Evolutionary conservation across 192 early-diverging fungal genomes (phyloP).

Genomic region (Mortierella antarctica): DNA sequence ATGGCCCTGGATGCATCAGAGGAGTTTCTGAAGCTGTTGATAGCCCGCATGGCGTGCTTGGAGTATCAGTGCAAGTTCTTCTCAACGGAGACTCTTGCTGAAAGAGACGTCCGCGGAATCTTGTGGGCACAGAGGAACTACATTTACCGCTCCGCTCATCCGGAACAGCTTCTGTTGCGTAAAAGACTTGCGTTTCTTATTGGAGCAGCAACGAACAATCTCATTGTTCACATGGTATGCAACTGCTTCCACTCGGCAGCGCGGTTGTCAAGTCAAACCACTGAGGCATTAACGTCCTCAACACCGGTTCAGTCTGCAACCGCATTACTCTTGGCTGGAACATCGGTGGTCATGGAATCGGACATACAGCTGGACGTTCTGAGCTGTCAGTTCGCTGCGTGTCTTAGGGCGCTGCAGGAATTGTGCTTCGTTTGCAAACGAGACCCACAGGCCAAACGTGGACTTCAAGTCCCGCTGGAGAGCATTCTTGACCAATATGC

Average conservation of each 20-base stretch:
- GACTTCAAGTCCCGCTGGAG: too few relatives aligned
- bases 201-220: neutral
- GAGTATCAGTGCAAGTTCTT: neutral
- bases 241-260: neutral
- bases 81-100: neutral
- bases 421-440: too few relatives aligned
- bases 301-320: too few relatives aligned
- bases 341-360: too few relatives aligned
- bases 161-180: constrained; percentile 2
- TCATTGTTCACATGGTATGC: neutral
- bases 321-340: too few relatives aligned
- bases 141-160: constrained; percentile 1
- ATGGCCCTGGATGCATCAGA: neutral
- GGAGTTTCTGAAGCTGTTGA: neutral
- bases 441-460: too few relatives aligned
- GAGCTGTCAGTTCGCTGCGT: too few relatives aligned
- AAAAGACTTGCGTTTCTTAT: constrained; percentile 18
- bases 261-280: neutral
- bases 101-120: neutral
- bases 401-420: too few relatives aligned
- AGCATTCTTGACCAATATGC: too few relatives aligned
- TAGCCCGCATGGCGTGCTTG: neutral
- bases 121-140: constrained; percentile 3
- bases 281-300: too few relatives aligned
- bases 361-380: too few relatives aligned